Evolutionary conservation across 495 filamentous ascomycete genomes (phyloP).

Genomic region (Penicillium paxilli): DNA sequence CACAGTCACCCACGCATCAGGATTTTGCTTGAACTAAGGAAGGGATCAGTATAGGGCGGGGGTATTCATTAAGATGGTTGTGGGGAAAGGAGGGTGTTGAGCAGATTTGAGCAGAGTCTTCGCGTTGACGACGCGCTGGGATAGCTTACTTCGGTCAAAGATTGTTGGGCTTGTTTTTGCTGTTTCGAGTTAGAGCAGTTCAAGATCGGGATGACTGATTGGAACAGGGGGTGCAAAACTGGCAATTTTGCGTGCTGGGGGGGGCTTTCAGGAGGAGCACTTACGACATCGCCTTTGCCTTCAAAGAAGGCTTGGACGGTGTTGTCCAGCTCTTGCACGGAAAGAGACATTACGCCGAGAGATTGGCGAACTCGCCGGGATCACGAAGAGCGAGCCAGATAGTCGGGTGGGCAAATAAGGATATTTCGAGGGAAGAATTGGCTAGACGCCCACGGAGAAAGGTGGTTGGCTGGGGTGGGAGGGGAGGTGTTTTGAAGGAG

Average conservation of each 20-base stretch:
- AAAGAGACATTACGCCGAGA: slow-evolving; percentile 59
- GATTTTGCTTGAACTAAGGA: slow-evolving; percentile 92
- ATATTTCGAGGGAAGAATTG: too few species aligned
- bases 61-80: not conserved
- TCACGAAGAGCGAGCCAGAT: slow-evolving; percentile 22
- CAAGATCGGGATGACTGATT: too few species aligned
- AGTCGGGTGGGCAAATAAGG: slow-evolving; percentile 1
- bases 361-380: slow-evolving; percentile 32
- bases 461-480: slow-evolving; percentile 4
- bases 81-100: not conserved
- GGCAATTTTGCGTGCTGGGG: too few species aligned
- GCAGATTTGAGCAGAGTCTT: too few species aligned
- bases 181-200: too few species aligned
- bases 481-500: slow-evolving; percentile 33
- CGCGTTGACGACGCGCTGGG: not conserved
- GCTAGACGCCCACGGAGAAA: too few species aligned
- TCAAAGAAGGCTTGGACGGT: slow-evolving; percentile 97
- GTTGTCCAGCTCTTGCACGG: slow-evolving; percentile 90
- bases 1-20: slow-evolving; percentile 94
- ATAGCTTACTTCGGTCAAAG: slow-evolving; percentile 82
- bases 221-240: too few species aligned
- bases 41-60: not conserved
- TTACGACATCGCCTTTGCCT: slow-evolving; percentile 84
- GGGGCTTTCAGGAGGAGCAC: too few species aligned
- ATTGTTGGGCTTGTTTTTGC: slow-evolving; percentile 97